Percentiles rank a stretch among this genome's conserved stretches.
Evolutionary conservation across 2,329 filamentous ascomycete species (phyloP).

Genomic region (Truncatella angustata): DNA sequence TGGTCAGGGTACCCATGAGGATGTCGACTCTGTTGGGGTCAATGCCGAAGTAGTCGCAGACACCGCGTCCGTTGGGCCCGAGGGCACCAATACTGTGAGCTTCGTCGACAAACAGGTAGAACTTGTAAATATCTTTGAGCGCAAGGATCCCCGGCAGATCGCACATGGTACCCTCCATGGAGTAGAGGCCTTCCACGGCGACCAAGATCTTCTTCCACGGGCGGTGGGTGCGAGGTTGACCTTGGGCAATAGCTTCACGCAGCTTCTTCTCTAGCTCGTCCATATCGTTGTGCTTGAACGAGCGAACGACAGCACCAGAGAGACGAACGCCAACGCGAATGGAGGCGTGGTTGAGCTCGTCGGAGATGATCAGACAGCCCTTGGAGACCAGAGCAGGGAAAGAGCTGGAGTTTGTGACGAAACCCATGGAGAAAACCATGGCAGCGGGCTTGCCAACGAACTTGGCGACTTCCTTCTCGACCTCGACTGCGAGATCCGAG

Average conservation of each 20-base stretch:
- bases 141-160: conserved; percentile 87
- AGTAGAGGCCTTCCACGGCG: conserved; percentile 95
- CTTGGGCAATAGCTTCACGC: conserved; percentile 90
- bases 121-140: conserved; percentile 96
- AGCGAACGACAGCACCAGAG: conserved; percentile 90
- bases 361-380: conserved; percentile 90
- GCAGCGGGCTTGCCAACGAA: conserved; percentile 94
- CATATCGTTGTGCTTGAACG: conserved; percentile 99
- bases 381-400: conserved; percentile 92
- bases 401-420: conserved; percentile 89
- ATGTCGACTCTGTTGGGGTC: conserved; percentile 88
- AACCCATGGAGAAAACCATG: conserved; percentile 99
- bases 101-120: conserved; percentile 92
- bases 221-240: conserved; percentile 94
- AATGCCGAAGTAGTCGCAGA: conserved; percentile 96
- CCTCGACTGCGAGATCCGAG: conserved; percentile 81
- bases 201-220: conserved; percentile 99
- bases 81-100: conserved; percentile 94
- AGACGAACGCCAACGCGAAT: conserved; percentile 94
- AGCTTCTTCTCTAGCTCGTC: conserved; percentile 78
- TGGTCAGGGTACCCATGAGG: conserved; percentile 96
- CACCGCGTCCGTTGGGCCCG: conserved; percentile 82
- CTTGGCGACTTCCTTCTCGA: conserved; percentile 82
- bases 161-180: conserved; percentile 99
- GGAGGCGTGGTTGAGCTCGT: conserved; percentile 96